These are phyloP conservation scores for Protomyces arabidopsidicola DNA, from an alignment of 1,139 yeast species.

Conservation along the genomic window DNA sequence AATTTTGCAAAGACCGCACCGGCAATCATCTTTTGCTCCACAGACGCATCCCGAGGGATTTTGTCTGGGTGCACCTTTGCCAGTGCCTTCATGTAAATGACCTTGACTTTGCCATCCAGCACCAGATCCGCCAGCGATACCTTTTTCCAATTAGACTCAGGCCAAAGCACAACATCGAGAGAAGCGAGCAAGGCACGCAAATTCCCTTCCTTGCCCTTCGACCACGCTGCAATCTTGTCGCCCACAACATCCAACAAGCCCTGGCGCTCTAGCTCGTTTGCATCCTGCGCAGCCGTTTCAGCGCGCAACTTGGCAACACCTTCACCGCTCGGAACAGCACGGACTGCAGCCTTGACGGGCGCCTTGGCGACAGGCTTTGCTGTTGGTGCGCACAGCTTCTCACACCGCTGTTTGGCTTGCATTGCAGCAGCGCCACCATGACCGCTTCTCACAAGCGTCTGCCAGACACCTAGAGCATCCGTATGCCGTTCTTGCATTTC, in stretches of 20 bases:
- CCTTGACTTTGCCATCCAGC: constrained; percentile 83
- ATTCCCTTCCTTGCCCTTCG: constrained; percentile 68
- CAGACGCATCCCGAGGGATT: constrained; percentile 46
- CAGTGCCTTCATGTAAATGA: constrained; percentile 86
- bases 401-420: constrained; percentile 81
- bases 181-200: constrained; percentile 68
- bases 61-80: constrained; percentile 94
- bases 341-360: constrained; percentile 14
- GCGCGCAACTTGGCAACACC: constrained; percentile 39
- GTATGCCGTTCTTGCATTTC: constrained; percentile 70
- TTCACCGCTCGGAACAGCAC: constrained; percentile 29
- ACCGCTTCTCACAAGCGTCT: constrained; percentile 60
- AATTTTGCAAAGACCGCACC: constrained; percentile 78
- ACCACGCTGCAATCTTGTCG: constrained; percentile 57
- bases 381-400: constrained; percentile 46
- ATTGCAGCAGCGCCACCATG: constrained; percentile 58
- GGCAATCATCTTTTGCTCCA: constrained; percentile 78
- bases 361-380: constrained; percentile 13
- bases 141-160: constrained; percentile 58
- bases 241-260: constrained; percentile 60
- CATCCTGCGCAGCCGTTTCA: constrained; percentile 49
- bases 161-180: constrained; percentile 60
- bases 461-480: constrained; percentile 61
- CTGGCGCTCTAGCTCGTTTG: constrained; percentile 51
- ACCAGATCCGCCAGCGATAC: constrained; percentile 70